A percentile compares a stretch with the other conserved stretches of the same genome.
phyloP scores from a whole-genome alignment of 1,284 basidiomycete genomes.

The Cutaneotrichosporon sp. region DNA sequence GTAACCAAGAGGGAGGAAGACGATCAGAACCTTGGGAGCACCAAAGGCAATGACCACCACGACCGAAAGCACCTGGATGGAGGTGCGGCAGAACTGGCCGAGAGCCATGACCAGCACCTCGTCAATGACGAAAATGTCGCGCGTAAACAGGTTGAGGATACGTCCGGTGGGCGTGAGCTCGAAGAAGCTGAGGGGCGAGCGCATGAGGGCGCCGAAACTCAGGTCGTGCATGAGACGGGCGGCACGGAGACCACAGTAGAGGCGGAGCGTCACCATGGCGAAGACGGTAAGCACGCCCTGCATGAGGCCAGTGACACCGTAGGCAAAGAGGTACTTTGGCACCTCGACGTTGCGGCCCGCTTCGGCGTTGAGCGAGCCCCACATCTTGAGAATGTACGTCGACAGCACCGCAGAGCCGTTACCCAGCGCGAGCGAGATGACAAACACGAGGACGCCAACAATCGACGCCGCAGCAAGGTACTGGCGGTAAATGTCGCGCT shows the following conservation, averaged over 20 bases:
- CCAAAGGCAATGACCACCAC: slow-evolving; percentile 69
- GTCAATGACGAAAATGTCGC: slow-evolving; percentile 88
- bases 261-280: slow-evolving; percentile 65
- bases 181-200: slow-evolving; percentile 79
- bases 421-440: slow-evolving; percentile 55
- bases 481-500: slow-evolving; percentile 65
- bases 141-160: slow-evolving; percentile 65
- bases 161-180: slow-evolving; percentile 71
- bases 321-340: slow-evolving; percentile 35
- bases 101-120: slow-evolving; percentile 69
- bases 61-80: slow-evolving; percentile 61
- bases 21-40: slow-evolving; percentile 76
- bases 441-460: slow-evolving; percentile 62
- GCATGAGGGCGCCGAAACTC: slow-evolving; percentile 61
- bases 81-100: slow-evolving; percentile 60
- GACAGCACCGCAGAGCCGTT: slow-evolving; percentile 52
- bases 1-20: slow-evolving; percentile 66
- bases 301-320: slow-evolving; percentile 53
- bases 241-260: slow-evolving; percentile 70
- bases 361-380: slow-evolving; percentile 71
- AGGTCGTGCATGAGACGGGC: slow-evolving; percentile 69
- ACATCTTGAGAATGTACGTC: slow-evolving; percentile 67
- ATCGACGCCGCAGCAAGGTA: slow-evolving; percentile 77
- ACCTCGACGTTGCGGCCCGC: slow-evolving; percentile 57
- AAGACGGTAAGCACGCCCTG: slow-evolving; percentile 55